These are phyloP conservation scores for Apophysomyces variabilis DNA, from an alignment of 371 early-diverging fungal species.

Conservation along the genomic window DNA sequence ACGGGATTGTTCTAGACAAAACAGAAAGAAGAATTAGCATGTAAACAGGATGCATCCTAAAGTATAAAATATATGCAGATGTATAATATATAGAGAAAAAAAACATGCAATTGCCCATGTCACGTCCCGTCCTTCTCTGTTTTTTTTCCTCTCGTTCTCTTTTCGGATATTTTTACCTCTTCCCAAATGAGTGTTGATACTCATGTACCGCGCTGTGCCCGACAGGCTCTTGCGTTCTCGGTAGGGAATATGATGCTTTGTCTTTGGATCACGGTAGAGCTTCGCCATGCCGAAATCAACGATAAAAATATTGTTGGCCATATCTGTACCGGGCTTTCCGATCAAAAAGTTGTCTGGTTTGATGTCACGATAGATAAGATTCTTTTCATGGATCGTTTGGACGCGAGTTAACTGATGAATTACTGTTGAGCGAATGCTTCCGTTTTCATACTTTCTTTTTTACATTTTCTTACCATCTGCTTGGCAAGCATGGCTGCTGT, in stretches of 20 bases:
- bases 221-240: conserved; percentile 80
- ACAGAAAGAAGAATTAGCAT: not conserved
- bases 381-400: conserved; percentile 92
- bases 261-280: conserved; percentile 80
- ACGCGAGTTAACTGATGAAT: conserved; percentile 73
- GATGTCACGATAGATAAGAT: conserved; percentile 96
- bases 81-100: too few relatives aligned
- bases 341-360: conserved; percentile 98
- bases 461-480: conserved; percentile 72
- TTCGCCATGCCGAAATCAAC: conserved; percentile 95
- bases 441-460: not conserved
- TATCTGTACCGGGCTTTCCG: conserved; percentile 63
- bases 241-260: conserved; percentile 83
- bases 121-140: too few relatives aligned
- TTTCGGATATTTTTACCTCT: conserved; percentile 29
- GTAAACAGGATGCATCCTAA: too few relatives aligned
- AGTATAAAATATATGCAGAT: not conserved
- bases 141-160: not conserved
- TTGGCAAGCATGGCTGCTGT: conserved; percentile 95
- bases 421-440: not conserved
- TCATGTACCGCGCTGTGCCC: conserved; percentile 93
- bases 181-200: conserved; percentile 88
- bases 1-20: conserved; percentile 75
- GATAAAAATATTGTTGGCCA: conserved; percentile 61
- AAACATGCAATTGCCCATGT: too few relatives aligned